A percentile compares a stretch with the other conserved stretches of the same genome.
phyloP scores from a whole-genome alignment of 31 red algal species.

The Endocladia muricata region DNA sequence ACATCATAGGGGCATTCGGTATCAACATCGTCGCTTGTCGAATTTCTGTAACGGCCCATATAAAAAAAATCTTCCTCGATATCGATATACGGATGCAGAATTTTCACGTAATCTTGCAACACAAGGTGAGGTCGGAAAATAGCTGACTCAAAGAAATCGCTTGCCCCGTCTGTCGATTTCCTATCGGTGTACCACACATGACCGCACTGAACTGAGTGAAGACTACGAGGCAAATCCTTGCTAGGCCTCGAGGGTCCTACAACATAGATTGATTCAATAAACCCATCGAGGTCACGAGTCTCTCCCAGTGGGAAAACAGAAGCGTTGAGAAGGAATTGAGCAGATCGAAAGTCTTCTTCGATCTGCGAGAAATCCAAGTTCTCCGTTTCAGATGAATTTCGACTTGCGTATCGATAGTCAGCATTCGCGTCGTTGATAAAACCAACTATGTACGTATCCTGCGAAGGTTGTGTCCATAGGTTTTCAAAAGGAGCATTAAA shows the following conservation, averaged over 20 bases:
- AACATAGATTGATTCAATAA: slow-evolving; percentile 7
- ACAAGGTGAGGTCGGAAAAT: slow-evolving; percentile 45
- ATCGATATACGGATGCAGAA: slow-evolving; percentile 51
- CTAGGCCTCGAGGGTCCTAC: neutral
- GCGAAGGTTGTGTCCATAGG: slow-evolving; percentile 36
- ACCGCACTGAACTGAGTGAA: slow-evolving; percentile 36
- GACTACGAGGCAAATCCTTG: neutral
- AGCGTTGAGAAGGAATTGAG: slow-evolving; percentile 28
- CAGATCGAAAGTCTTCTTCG: slow-evolving; percentile 34
- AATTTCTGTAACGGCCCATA: neutral
- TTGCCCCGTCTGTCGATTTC: slow-evolving; percentile 4
- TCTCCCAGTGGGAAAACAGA: neutral
- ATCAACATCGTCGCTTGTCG: neutral
- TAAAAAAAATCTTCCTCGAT: slow-evolving; percentile 1
- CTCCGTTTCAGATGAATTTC: neutral
- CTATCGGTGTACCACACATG: slow-evolving; percentile 51
- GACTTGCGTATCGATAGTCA: slow-evolving; percentile 26
- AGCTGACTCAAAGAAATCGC: slow-evolving; percentile 57
- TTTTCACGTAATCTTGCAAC: slow-evolving; percentile 40
- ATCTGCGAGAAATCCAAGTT: slow-evolving; percentile 14
- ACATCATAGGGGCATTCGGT: slow-evolving; percentile 24
- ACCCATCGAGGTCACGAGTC: neutral
- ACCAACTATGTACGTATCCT: slow-evolving; percentile 21
- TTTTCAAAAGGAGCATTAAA: slow-evolving; percentile 25
- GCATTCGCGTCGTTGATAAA: slow-evolving; percentile 67